phyloP scores from a whole-genome alignment of 1,139 yeast species.

The Candida sp. region DNA sequence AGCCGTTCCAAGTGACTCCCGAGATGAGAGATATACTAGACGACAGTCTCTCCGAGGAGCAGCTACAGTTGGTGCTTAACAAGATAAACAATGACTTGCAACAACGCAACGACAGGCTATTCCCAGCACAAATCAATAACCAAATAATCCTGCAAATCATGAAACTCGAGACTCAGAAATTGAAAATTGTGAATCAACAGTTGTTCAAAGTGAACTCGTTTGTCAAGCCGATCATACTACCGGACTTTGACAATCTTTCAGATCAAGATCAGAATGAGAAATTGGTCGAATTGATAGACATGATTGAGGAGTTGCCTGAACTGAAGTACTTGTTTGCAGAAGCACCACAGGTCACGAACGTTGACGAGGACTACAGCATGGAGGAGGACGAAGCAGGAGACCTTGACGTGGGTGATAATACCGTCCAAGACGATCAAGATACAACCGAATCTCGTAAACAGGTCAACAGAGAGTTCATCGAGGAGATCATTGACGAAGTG shows the following conservation, averaged over 20 bases:
- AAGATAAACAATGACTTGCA: slow-evolving; percentile 31
- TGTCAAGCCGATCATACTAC: slow-evolving; percentile 34
- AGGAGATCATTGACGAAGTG: slow-evolving; percentile 19
- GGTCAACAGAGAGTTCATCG: slow-evolving; percentile 6
- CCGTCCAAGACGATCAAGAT: slow-evolving; percentile 21
- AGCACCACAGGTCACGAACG: slow-evolving; percentile 8
- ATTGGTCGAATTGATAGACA: slow-evolving; percentile 23
- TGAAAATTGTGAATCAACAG: slow-evolving; percentile 30
- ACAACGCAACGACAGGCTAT: slow-evolving; percentile 32
- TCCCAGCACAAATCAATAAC: slow-evolving; percentile 33
- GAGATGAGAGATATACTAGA: slow-evolving; percentile 17
- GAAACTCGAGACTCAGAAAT: slow-evolving; percentile 34
- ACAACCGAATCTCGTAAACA: slow-evolving; percentile 1
- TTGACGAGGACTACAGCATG: slow-evolving; percentile 10
- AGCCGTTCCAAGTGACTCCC: slow-evolving; percentile 25
- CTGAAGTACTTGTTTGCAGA: slow-evolving; percentile 28
- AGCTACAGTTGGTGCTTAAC: slow-evolving; percentile 26
- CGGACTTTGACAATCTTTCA: slow-evolving; percentile 22
- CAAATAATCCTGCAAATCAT: slow-evolving; percentile 41
- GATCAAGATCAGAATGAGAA: slow-evolving; percentile 12
- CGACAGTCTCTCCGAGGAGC: slow-evolving; percentile 19
- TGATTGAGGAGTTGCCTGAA: slow-evolving; percentile 39
- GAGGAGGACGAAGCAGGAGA: slow-evolving; percentile 10
- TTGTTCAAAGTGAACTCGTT: slow-evolving; percentile 24
- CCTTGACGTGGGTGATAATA: slow-evolving; percentile 6